Percentiles rank a stretch among this genome's conserved stretches.
These are phyloP conservation scores for Chrysoporthe puriensis DNA, from an alignment of 2,329 filamentous ascomycete genomes.

Conservation along the genomic window DNA sequence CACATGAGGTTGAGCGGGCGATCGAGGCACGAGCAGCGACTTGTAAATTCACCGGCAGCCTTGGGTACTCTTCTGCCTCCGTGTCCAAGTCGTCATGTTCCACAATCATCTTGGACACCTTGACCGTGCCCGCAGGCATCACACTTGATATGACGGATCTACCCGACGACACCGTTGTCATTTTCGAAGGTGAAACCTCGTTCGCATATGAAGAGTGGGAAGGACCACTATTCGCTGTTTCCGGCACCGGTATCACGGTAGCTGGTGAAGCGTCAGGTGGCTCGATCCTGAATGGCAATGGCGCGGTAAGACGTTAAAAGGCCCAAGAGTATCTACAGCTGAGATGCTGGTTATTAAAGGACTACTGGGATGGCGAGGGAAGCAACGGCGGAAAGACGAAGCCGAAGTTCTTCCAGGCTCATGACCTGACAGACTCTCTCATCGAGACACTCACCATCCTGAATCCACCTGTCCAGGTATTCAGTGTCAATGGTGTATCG, in stretches of 20 bases:
- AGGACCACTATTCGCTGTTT: constrained; percentile 48
- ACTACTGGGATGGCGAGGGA: constrained; percentile 40
- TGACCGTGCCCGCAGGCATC: constrained; percentile 42
- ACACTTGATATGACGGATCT: constrained; percentile 43
- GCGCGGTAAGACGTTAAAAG: constrained; percentile 6
- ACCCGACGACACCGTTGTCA: constrained; percentile 40
- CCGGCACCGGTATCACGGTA: constrained; percentile 30
- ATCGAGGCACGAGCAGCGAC: constrained; percentile 29
- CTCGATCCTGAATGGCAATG: constrained; percentile 30
- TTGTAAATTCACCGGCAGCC: constrained; percentile 60
- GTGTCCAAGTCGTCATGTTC: constrained; percentile 48
- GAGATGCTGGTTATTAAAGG: not conserved
- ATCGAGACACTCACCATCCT: constrained; percentile 45
- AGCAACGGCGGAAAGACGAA: constrained; percentile 44
- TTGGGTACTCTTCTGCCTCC: constrained; percentile 43
- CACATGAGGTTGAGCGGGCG: constrained; percentile 15
- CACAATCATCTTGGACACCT: constrained; percentile 42
- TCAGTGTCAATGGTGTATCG: constrained; percentile 44
- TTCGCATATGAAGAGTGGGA: constrained; percentile 62
- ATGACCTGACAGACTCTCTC: constrained; percentile 42
- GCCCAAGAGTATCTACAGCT: no score
- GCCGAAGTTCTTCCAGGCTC: constrained; percentile 55
- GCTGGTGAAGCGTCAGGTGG: constrained; percentile 34
- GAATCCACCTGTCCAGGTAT: constrained; percentile 48
- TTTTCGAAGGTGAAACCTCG: constrained; percentile 35